Percentiles rank a stretch among this genome's conserved stretches.
Conservation (phyloP, 2,329 filamentous ascomycete species). For the Fragosphaeria purpurea region DNA sequence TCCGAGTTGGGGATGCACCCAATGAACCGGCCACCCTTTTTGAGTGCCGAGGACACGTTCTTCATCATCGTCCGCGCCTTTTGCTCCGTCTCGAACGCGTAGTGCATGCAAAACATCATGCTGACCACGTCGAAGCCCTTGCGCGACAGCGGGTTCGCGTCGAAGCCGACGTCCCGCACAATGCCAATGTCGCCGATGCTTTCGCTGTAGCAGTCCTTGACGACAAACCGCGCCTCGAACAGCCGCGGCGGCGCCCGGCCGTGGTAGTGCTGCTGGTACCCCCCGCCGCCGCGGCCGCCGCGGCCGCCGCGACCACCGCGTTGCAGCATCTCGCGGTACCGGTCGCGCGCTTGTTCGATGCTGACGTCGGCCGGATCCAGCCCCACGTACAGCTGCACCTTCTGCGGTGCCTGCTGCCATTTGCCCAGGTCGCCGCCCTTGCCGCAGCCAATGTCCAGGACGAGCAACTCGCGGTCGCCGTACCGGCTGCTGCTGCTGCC, state of each 20-base stretch:
- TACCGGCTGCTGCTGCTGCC: slow-evolving; percentile 44
- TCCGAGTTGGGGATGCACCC: slow-evolving; percentile 97
- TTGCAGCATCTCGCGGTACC: slow-evolving; percentile 64
- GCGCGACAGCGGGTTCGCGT: slow-evolving; percentile 59
- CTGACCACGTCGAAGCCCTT: slow-evolving; percentile 92
- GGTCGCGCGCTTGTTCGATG: slow-evolving; percentile 79
- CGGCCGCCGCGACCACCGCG: slow-evolving; percentile 39
- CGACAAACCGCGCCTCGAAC: slow-evolving; percentile 79
- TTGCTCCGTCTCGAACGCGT: slow-evolving; percentile 86
- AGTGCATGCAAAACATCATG: slow-evolving; percentile 99
- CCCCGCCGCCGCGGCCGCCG: slow-evolving; percentile 44
- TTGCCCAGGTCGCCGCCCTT: slow-evolving; percentile 94
- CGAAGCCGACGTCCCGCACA: slow-evolving; percentile 78
- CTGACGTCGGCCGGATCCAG: slow-evolving; percentile 88
- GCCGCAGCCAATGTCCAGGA: slow-evolving; percentile 91
- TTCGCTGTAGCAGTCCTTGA: slow-evolving; percentile 88
- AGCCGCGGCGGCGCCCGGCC: slow-evolving; percentile 43
- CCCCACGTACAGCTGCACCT: slow-evolving; percentile 87
- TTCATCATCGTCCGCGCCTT: slow-evolving; percentile 87
- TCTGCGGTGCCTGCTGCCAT: slow-evolving; percentile 89
- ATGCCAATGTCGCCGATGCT: slow-evolving; percentile 73
- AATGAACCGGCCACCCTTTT: slow-evolving; percentile 89
- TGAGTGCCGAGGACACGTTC: slow-evolving; percentile 82
- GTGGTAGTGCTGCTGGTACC: slow-evolving; percentile 31
- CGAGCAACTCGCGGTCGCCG: slow-evolving; percentile 55